These are phyloP conservation scores for Vanderwaltozyma yarrowii DNA, from an alignment of 805 yeast genomes.

Conservation along the genomic window DNA sequence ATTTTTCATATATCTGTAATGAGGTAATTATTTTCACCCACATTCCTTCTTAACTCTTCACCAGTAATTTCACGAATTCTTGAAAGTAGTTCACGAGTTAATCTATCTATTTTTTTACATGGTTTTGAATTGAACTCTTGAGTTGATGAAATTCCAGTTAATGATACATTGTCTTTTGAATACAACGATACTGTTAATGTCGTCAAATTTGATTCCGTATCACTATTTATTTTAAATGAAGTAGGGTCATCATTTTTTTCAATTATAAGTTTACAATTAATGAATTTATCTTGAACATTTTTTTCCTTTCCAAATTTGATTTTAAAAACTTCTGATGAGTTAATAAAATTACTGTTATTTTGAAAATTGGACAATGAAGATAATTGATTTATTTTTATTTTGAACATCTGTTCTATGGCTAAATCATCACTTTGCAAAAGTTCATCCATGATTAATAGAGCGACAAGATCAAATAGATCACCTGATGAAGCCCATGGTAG, in stretches of 20 bases:
- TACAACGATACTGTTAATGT: slow-evolving; percentile 15
- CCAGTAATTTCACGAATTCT: slow-evolving; percentile 14
- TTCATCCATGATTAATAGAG: slow-evolving; percentile 18
- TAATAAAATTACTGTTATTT: slow-evolving; percentile 1
- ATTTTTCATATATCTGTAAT: neutral
- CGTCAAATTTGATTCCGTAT: slow-evolving; percentile 2
- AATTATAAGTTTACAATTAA: slow-evolving; percentile 15
- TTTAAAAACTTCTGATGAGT: slow-evolving; percentile 13
- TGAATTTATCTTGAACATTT: slow-evolving; percentile 1
- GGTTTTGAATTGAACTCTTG: slow-evolving; percentile 4
- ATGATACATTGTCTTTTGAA: slow-evolving; percentile 7
- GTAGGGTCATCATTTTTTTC: slow-evolving; percentile 13
- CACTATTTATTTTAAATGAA: too few species aligned
- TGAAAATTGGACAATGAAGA: neutral
- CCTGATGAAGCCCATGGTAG: slow-evolving; percentile 26
- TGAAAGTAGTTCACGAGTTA: slow-evolving; percentile 11
- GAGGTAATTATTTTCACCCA: slow-evolving; percentile 24
- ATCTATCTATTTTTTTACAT: slow-evolving; percentile 13
- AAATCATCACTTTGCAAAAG: slow-evolving; percentile 16
- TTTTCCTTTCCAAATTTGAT: slow-evolving; percentile 9
- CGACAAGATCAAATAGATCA: slow-evolving; percentile 15
- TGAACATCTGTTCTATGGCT: slow-evolving; percentile 17
- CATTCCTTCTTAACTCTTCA: slow-evolving; percentile 20
- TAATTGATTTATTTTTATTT: slow-evolving; percentile 6
- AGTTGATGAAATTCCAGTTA: neutral